Conservation (phyloP, 345 rosid genomes). For the Combretum micranthum region DNA sequence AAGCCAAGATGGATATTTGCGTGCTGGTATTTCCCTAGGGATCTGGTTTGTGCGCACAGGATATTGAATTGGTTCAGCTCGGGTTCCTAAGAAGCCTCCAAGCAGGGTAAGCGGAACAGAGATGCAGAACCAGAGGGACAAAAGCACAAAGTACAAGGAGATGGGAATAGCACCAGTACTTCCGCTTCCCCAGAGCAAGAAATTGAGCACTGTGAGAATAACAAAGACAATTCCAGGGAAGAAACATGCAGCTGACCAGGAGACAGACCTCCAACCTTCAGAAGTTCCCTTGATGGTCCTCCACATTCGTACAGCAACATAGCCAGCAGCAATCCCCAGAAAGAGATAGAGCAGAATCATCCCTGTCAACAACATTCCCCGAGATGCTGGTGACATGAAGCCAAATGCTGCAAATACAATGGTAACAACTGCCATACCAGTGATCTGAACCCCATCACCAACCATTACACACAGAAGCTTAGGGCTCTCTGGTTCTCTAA, state of each 20-base stretch:
- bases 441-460: slow-evolving; percentile 42
- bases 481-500: slow-evolving; percentile 34
- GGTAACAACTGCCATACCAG: slow-evolving; percentile 40
- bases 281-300: slow-evolving; percentile 36
- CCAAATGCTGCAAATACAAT: slow-evolving; percentile 40
- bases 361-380: slow-evolving; percentile 44
- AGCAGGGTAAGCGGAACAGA: slow-evolving; percentile 41
- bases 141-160: slow-evolving; percentile 27
- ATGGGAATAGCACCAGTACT: slow-evolving; percentile 45
- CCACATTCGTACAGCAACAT: slow-evolving; percentile 35
- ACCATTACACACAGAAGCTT: slow-evolving; percentile 42
- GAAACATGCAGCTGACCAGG: slow-evolving; percentile 40
- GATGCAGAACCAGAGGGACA: slow-evolving; percentile 41
- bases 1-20: slow-evolving; percentile 41
- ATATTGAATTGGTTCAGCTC: slow-evolving; percentile 30
- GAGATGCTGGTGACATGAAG: slow-evolving; percentile 48
- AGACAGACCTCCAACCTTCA: slow-evolving; percentile 39
- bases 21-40: slow-evolving; percentile 43
- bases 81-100: slow-evolving; percentile 38
- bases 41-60: slow-evolving; percentile 40
- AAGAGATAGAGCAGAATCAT: slow-evolving; percentile 44
- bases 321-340: slow-evolving; percentile 37
- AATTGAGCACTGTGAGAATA: slow-evolving; percentile 30
- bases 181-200: slow-evolving; percentile 39
- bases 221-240: slow-evolving; percentile 41